Evolutionary conservation across 2,329 filamentous ascomycete genomes (phyloP).

Genomic region (Mycosphaerella arachidis): DNA sequence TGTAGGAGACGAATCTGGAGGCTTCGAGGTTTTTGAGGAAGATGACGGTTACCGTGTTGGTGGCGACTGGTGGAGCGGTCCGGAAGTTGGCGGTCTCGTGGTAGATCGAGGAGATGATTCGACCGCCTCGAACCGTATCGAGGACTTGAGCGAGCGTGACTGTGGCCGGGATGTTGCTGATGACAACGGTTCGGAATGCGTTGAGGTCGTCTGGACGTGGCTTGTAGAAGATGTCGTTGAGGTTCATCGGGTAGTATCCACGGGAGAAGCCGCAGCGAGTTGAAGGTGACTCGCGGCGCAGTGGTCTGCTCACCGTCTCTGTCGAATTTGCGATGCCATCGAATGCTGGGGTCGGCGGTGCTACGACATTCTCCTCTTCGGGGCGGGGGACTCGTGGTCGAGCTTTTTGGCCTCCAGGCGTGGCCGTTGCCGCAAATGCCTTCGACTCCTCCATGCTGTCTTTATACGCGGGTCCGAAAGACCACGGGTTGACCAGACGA

Average conservation of each 20-base stretch:
- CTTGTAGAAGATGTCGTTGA: slow-evolving; percentile 10
- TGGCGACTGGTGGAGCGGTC: slow-evolving; percentile 14
- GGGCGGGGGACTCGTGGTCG: neutral
- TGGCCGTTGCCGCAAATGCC: neutral
- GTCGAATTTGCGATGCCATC: neutral
- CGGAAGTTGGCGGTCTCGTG: slow-evolving; percentile 20
- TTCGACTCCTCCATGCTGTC: neutral
- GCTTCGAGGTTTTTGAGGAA: slow-evolving; percentile 20
- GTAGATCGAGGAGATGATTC: slow-evolving; percentile 17
- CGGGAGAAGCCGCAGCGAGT: neutral
- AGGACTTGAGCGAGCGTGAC: slow-evolving; percentile 21
- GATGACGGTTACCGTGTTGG: slow-evolving; percentile 19
- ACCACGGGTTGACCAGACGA: neutral
- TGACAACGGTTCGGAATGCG: slow-evolving; percentile 19
- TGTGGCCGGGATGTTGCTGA: slow-evolving; percentile 20
- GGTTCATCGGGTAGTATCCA: neutral
- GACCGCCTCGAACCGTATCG: slow-evolving; percentile 18
- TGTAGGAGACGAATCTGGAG: slow-evolving; percentile 8
- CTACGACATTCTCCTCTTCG: neutral
- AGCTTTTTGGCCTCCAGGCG: neutral
- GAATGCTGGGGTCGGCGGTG: neutral
- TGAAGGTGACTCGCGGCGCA: neutral
- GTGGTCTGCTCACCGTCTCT: neutral
- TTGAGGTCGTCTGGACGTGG: neutral
- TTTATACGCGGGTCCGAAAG: neutral